Evolutionary conservation across 2,329 filamentous ascomycete species (phyloP).

Genomic region (Fusarium kyushuense): DNA sequence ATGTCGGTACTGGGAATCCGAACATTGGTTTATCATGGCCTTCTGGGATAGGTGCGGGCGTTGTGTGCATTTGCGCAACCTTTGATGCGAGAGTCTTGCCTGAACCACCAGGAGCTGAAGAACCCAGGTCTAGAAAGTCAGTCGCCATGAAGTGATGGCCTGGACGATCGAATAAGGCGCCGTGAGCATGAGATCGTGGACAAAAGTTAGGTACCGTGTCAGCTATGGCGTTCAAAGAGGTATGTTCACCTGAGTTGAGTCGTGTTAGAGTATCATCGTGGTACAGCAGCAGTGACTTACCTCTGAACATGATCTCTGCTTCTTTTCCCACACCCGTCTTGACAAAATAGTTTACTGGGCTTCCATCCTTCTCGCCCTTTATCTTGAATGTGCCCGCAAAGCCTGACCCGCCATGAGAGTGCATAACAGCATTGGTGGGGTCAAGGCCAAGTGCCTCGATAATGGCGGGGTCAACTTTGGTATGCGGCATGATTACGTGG

Average conservation of each 20-base stretch:
- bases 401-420: constrained; percentile 73
- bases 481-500: constrained; percentile 25
- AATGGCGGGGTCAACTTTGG: constrained; percentile 29
- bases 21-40: constrained; percentile 73
- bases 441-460: constrained; percentile 66
- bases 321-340: constrained; percentile 74
- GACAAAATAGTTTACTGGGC: constrained; percentile 73
- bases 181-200: constrained; percentile 80
- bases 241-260: constrained; percentile 76
- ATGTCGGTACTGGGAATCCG: constrained; percentile 87
- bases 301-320: constrained; percentile 77
- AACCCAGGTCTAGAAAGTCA: constrained; percentile 79
- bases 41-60: constrained; percentile 74
- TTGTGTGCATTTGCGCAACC: constrained; percentile 82
- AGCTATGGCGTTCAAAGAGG: constrained; percentile 86
- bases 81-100: constrained; percentile 76
- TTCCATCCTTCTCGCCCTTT: constrained; percentile 60
- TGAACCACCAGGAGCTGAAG: constrained; percentile 57
- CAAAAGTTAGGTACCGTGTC: constrained; percentile 78
- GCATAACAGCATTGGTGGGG: constrained; percentile 68
- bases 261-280: constrained; percentile 16
- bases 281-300: constrained; percentile 53
- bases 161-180: constrained; percentile 66
- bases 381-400: constrained; percentile 76
- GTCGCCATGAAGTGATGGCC: constrained; percentile 72